Conservation (phyloP, 148 eudicot genomes). For the Rhododendron ferrugineum region DNA sequence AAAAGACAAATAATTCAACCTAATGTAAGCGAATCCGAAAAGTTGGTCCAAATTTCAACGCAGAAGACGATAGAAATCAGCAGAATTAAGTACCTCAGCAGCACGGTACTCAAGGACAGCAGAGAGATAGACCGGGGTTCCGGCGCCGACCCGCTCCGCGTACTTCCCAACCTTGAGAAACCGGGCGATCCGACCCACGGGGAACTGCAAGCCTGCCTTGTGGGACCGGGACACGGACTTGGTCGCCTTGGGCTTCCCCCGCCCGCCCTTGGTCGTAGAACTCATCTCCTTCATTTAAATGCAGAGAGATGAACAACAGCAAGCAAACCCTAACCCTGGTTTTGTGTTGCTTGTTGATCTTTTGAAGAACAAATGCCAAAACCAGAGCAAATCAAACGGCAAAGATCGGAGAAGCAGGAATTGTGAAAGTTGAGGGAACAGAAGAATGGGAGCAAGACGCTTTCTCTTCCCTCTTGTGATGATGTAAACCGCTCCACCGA, state of each 20-base stretch:
- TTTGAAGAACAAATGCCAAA: too few species aligned
- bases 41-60: too few species aligned
- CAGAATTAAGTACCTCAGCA: not conserved
- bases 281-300: not conserved
- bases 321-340: too few species aligned
- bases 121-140: slow-evolving; percentile 26
- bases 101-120: slow-evolving; percentile 30
- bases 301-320: too few species aligned
- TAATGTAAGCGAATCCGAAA: not conserved
- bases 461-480: too few species aligned
- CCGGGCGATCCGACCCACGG: slow-evolving; percentile 29
- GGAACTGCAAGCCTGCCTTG: slow-evolving; percentile 32
- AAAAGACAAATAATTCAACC: not conserved
- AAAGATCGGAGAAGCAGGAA: too few species aligned
- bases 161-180: slow-evolving; percentile 25
- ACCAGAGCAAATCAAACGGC: too few species aligned
- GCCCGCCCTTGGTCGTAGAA: slow-evolving; percentile 16
- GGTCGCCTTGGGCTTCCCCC: slow-evolving; percentile 22
- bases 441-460: too few species aligned
- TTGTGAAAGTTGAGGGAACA: too few species aligned
- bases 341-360: too few species aligned
- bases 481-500: too few species aligned
- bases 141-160: slow-evolving; percentile 26
- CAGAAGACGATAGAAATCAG: too few species aligned
- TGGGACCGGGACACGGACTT: slow-evolving; percentile 26